Evolutionary conservation across 257 asterid species (phyloP).

Genomic region (Coffea canephora): DNA sequence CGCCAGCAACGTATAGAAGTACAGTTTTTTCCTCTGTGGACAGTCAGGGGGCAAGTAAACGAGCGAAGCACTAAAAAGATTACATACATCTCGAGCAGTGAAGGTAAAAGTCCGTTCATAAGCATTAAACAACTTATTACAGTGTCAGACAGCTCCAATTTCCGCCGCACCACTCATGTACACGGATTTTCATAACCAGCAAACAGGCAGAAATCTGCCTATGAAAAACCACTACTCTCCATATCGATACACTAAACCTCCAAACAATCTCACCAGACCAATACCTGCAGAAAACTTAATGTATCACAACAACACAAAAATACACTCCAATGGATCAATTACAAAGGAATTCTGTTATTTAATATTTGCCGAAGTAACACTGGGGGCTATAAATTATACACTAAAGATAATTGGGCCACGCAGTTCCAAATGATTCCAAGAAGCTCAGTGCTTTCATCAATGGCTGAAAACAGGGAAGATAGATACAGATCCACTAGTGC

Average conservation of each 20-base stretch:
- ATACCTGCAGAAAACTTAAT: slow-evolving; percentile 7
- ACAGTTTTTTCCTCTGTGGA: neutral
- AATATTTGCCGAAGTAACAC: neutral
- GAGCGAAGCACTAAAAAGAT: neutral
- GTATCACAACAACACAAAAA: neutral
- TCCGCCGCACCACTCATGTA: neutral
- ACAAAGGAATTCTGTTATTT: slow-evolving; percentile 4
- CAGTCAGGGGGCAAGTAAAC: neutral
- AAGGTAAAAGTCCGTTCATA: neutral
- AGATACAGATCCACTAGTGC: neutral
- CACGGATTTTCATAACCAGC: neutral
- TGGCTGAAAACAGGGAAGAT: slow-evolving; percentile 13
- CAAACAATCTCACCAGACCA: neutral
- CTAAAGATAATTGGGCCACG: neutral
- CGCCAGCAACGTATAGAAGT: neutral
- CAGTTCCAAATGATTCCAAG: slow-evolving; percentile 11
- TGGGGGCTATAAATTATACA: slow-evolving; percentile 4
- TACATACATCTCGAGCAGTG: neutral
- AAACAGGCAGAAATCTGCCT: slow-evolving; percentile 2
- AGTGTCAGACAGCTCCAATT: neutral
- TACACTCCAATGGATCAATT: neutral
- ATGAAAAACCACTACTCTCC: neutral
- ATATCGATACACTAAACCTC: neutral
- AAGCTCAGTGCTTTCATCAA: slow-evolving; percentile 4
- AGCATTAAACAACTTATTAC: neutral